phyloP scores from a whole-genome alignment of 2,329 filamentous ascomycete species.

The Neofusicoccum cordaticola region DNA sequence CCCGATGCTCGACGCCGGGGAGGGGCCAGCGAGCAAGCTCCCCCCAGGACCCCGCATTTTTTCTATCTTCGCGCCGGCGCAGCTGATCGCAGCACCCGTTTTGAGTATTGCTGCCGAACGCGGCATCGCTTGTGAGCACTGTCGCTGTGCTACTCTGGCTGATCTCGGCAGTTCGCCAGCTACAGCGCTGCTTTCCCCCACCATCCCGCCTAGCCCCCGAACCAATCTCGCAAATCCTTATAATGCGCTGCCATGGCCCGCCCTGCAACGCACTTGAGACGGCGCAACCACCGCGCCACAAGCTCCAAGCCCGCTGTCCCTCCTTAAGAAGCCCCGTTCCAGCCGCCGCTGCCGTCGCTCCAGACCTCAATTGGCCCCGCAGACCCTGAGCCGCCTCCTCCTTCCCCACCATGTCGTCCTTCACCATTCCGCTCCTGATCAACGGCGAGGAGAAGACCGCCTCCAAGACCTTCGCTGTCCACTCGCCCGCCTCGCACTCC shows the following conservation, averaged over 20 bases:
- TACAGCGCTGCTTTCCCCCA: not conserved
- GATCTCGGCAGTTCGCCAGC: constrained; percentile 6
- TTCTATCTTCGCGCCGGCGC: not conserved
- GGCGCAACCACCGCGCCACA: not conserved
- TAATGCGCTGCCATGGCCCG: not conserved
- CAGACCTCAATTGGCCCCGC: not conserved
- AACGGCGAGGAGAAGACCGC: constrained; percentile 49
- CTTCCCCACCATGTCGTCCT: constrained; percentile 18
- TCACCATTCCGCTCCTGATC: constrained; percentile 47
- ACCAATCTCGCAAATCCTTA: not conserved
- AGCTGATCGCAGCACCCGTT: not conserved
- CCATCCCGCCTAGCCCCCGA: not conserved
- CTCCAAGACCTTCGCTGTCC: constrained; percentile 53
- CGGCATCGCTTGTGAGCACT: not conserved
- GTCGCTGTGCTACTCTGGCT: not conserved
- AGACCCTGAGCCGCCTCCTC: not conserved
- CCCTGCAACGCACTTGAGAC: not conserved
- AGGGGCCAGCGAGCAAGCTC: not conserved
- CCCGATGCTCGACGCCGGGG: not conserved
- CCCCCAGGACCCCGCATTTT: not conserved
- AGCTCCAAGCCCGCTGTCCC: no score
- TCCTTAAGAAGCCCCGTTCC: not conserved
- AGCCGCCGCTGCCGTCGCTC: not conserved
- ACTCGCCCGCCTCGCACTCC: constrained; percentile 54
- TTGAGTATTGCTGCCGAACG: no score